Conservation (phyloP, 805 yeast genomes). For the Myxozyma geophila region DNA sequence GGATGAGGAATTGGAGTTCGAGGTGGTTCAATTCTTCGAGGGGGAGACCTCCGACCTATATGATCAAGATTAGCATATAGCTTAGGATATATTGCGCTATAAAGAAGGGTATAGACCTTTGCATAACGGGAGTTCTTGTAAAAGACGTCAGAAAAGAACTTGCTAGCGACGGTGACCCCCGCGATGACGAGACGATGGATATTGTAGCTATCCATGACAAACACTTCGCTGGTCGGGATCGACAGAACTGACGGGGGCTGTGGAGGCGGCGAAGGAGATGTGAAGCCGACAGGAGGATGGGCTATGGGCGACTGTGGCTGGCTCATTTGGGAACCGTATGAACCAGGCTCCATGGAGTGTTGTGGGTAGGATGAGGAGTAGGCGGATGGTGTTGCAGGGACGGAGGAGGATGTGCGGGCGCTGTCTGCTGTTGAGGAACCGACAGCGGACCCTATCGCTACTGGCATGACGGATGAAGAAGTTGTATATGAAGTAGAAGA, state of each 20-base stretch:
- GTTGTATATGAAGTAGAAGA: not conserved
- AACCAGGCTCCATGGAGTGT: slow-evolving; percentile 16
- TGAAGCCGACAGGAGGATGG: slow-evolving; percentile 10
- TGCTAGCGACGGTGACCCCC: slow-evolving; percentile 93
- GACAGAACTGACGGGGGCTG: slow-evolving; percentile 1
- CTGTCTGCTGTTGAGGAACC: not conserved
- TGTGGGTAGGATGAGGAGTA: slow-evolving; percentile 7
- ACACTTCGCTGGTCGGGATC: slow-evolving; percentile 48
- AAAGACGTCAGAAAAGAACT: slow-evolving; percentile 91
- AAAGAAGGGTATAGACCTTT: slow-evolving; percentile 48
- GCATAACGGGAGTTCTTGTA: slow-evolving; percentile 94
- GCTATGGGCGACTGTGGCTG: slow-evolving; percentile 25
- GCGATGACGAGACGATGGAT: slow-evolving; percentile 92
- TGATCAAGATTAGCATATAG: slow-evolving; percentile 41
- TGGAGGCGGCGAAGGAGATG: slow-evolving; percentile 50
- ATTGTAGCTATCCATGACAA: slow-evolving; percentile 95
- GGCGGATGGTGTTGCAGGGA: slow-evolving; percentile 14
- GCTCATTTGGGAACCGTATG: slow-evolving; percentile 14
- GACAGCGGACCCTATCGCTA: not conserved
- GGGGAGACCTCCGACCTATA: slow-evolving; percentile 80
- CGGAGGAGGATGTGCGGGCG: not conserved
- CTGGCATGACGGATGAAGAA: slow-evolving; percentile 7
- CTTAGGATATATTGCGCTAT: not conserved
- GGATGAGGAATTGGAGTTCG: slow-evolving; percentile 83
- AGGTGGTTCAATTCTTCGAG: slow-evolving; percentile 89